These are phyloP conservation scores for Exserohilum rostratum DNA, from an alignment of 2,329 filamentous ascomycete species.

Conservation along the genomic window DNA sequence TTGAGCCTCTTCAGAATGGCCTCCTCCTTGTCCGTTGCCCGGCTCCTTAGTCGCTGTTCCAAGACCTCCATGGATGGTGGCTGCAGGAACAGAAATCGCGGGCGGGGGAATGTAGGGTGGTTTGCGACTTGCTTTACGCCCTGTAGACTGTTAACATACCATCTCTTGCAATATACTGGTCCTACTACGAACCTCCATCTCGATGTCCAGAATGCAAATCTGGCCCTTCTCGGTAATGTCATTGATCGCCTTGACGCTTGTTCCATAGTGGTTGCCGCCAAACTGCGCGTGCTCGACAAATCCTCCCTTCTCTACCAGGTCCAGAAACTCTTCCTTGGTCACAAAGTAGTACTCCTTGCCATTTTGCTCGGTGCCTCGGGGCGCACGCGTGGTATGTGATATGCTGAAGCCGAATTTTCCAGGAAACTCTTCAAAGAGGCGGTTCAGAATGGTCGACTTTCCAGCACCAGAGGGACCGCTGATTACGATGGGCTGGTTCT, in stretches of 20 bases:
- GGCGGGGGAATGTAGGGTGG: conserved; percentile 66
- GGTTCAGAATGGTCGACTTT: conserved; percentile 79
- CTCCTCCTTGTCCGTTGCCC: conserved; percentile 55
- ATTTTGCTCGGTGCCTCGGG: conserved; percentile 75
- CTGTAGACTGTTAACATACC: conserved; percentile 44
- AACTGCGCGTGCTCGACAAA: conserved; percentile 92
- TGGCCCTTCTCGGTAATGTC: conserved; percentile 72
- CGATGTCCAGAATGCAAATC: conserved; percentile 88
- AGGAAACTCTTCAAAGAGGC: conserved; percentile 70
- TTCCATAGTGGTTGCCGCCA: conserved; percentile 85
- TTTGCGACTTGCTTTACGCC: conserved; percentile 92
- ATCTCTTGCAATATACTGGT: not conserved
- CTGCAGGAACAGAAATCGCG: conserved; percentile 83
- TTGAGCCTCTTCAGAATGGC: conserved; percentile 56
- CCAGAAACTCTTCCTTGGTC: conserved; percentile 55
- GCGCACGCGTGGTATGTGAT: conserved; percentile 77
- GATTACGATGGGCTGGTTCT: conserved; percentile 69
- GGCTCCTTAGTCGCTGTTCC: conserved; percentile 62
- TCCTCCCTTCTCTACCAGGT: conserved; percentile 63
- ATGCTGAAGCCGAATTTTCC: conserved; percentile 69
- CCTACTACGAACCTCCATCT: conserved; percentile 77
- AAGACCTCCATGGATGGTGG: conserved; percentile 78
- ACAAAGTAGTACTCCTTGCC: conserved; percentile 82
- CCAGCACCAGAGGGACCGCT: conserved; percentile 80
- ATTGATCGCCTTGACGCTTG: conserved; percentile 77